Conservation (phyloP, 1,139 yeast species). For the Candida freyschussii region DNA sequence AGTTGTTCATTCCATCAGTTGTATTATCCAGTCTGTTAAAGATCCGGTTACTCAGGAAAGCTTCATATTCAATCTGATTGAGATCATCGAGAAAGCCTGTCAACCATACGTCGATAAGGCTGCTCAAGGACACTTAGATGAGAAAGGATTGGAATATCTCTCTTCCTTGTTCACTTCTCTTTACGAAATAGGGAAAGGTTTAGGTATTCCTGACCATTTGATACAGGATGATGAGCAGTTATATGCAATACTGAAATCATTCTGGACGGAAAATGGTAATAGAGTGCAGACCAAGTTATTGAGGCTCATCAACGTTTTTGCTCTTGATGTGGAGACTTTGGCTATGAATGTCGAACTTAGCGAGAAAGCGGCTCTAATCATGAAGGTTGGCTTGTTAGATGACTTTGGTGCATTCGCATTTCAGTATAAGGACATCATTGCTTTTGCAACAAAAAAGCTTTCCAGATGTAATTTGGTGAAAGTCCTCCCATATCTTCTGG, state of each 20-base stretch:
- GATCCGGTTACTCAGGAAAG: constrained; percentile 40
- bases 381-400: constrained; percentile 54
- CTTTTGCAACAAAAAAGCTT: constrained; percentile 18
- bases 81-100: constrained; percentile 24
- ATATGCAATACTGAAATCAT: constrained; percentile 12
- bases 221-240: constrained; percentile 9
- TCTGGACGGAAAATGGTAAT: constrained; percentile 30
- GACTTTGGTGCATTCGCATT: constrained; percentile 50
- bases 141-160: constrained; percentile 32
- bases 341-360: constrained; percentile 39
- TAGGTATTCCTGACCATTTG: constrained; percentile 53
- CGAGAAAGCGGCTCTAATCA: constrained; percentile 53
- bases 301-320: constrained; percentile 38
- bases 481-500: constrained; percentile 35
- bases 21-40: constrained; percentile 50
- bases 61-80: constrained; percentile 27
- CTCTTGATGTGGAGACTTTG: constrained; percentile 36
- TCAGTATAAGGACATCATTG: constrained; percentile 7
- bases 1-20: constrained; percentile 55
- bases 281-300: constrained; percentile 39
- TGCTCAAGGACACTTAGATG: constrained; percentile 10
- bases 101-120: constrained; percentile 19
- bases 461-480: constrained; percentile 12
- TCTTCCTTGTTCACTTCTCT: constrained; percentile 57
- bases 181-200: constrained; percentile 63